Conservation (phyloP, 2,329 filamentous ascomycete genomes). For the Pyrenophora teres region DNA sequence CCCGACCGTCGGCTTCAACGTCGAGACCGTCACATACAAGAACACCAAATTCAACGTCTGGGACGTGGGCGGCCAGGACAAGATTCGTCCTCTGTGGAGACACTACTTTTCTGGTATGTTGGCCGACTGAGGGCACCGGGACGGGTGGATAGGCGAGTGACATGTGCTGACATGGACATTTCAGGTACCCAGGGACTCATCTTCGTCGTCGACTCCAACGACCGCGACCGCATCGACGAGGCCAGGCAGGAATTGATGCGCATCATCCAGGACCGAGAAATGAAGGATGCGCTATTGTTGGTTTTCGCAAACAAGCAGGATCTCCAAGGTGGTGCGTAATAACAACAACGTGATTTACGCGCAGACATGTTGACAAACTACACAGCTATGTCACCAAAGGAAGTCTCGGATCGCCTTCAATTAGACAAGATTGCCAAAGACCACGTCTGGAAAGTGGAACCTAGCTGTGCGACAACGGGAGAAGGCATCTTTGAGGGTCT, state of each 20-base stretch:
- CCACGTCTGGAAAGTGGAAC: constrained; percentile 60
- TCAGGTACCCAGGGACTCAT: constrained; percentile 94
- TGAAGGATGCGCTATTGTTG: constrained; percentile 92
- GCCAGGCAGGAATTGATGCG: constrained; percentile 94
- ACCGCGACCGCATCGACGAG: constrained; percentile 97
- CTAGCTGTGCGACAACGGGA: constrained; percentile 58
- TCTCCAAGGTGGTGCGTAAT: constrained; percentile 75
- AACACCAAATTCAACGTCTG: constrained; percentile 99
- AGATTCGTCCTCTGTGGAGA: constrained; percentile 99
- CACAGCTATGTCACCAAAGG: constrained; percentile 56
- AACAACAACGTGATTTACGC: no score
- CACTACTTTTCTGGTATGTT: constrained; percentile 91
- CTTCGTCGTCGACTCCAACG: constrained; percentile 99
- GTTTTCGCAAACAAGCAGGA: constrained; percentile 99
- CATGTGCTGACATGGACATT: constrained; percentile 17
- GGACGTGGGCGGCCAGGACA: constrained; percentile 99
- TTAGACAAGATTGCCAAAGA: constrained; percentile 57
- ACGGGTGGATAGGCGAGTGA: constrained; percentile 38
- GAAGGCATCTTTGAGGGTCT: constrained; percentile 60
- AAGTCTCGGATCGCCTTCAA: constrained; percentile 55
- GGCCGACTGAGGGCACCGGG: constrained; percentile 21
- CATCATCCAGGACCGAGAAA: constrained; percentile 98
- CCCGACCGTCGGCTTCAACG: constrained; percentile 99
- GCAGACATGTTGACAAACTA: constrained; percentile 10
- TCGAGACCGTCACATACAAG: constrained; percentile 99